Percentiles rank a stretch among this genome's conserved stretches.
Evolutionary conservation across 2,329 filamentous ascomycete genomes (phyloP).

Genomic region (Fusarium buharicum): DNA sequence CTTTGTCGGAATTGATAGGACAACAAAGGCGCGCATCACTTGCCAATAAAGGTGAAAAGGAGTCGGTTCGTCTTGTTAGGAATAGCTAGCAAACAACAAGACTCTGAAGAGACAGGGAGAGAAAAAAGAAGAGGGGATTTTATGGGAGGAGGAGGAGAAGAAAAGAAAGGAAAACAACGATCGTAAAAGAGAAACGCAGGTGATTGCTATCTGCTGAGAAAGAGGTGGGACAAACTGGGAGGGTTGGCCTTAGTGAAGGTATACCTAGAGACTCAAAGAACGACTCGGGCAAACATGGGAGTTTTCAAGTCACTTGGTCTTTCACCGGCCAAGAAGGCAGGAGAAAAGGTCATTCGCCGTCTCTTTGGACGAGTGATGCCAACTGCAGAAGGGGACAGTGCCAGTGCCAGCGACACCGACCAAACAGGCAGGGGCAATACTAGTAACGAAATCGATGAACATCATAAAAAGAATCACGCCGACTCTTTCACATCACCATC

Average conservation of each 20-base stretch:
- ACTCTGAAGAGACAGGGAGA: neutral
- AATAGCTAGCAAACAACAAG: neutral
- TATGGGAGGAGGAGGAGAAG: neutral
- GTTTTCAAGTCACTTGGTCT: conserved; percentile 47
- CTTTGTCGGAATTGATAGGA: neutral
- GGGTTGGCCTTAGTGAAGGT: conserved; percentile 2
- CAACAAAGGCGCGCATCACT: conserved; percentile 8
- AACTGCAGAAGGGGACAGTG: conserved; percentile 37
- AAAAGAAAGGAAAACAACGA: neutral
- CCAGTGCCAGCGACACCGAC: conserved; percentile 29
- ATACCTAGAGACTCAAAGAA: conserved; percentile 1
- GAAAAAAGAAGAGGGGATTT: neutral
- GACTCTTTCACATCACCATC: conserved; percentile 3
- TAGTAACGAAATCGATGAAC: conserved; percentile 15
- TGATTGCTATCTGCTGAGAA: neutral
- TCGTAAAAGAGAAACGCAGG: neutral
- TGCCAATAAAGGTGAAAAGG: neutral
- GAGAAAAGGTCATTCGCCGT: conserved; percentile 46
- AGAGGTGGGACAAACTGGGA: neutral
- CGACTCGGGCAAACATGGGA: conserved; percentile 34
- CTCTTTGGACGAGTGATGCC: conserved; percentile 46
- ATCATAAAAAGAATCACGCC: conserved; percentile 1
- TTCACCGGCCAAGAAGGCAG: conserved; percentile 47
- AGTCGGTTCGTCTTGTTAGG: neutral
- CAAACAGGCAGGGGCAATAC: conserved; percentile 28